These are phyloP conservation scores for Apophysomyces elegans DNA, from an alignment of 371 early-diverging fungal genomes.

Conservation along the genomic window DNA sequence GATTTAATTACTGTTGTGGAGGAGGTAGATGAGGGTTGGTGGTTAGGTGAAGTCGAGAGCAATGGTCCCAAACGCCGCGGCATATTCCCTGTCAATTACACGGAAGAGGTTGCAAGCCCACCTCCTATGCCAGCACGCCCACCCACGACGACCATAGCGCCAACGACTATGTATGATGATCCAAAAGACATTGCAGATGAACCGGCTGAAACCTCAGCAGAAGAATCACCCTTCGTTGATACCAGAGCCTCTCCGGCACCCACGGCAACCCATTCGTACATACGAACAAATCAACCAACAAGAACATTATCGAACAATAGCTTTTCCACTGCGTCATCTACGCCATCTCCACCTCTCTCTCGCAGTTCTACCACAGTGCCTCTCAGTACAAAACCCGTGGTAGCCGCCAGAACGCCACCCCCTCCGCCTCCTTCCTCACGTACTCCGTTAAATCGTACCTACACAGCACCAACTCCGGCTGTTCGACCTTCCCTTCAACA, in stretches of 20 bases:
- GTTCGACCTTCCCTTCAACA: conserved; percentile 1
- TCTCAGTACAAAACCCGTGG: conserved; percentile 19
- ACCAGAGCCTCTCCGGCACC: background rate
- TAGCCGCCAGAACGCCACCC: conserved; percentile 20
- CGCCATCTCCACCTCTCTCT: conserved; percentile 11
- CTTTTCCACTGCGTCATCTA: conserved; percentile 10
- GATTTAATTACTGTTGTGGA: conserved; percentile 77
- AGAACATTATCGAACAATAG: background rate
- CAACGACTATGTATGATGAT: background rate
- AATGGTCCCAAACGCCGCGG: conserved; percentile 54
- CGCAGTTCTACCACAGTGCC: conserved; percentile 20
- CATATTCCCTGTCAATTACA: conserved; percentile 85
- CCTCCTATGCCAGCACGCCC: conserved; percentile 24
- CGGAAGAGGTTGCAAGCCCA: conserved; percentile 39
- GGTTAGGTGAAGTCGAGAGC: conserved; percentile 74
- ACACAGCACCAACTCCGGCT: background rate
- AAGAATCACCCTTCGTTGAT: conserved; percentile 22
- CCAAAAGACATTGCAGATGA: conserved; percentile 21
- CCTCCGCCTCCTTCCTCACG: conserved; percentile 26
- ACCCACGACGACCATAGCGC: background rate
- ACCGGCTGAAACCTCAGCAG: background rate
- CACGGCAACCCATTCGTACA: background rate
- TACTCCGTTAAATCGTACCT: conserved; percentile 2
- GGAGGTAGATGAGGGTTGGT: conserved; percentile 87
- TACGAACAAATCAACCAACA: conserved; percentile 1